phyloP scores from a whole-genome alignment of 257 asterid species.

The Euphrasia confusa region DNA sequence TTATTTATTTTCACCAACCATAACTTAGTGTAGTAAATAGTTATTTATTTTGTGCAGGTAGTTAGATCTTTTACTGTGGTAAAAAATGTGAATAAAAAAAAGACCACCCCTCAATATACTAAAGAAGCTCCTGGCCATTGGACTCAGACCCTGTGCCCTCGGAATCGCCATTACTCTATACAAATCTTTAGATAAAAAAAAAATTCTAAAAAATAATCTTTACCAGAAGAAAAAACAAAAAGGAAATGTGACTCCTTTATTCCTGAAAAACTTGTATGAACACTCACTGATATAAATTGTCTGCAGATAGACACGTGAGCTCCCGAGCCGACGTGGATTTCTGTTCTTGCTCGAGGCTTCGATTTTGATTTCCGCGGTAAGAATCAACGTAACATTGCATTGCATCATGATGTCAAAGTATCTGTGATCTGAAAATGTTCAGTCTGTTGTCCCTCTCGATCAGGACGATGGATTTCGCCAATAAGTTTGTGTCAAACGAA shows the following conservation, averaged over 20 bases:
- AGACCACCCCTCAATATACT: too few relatives aligned
- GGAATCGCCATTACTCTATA: slow-evolving; percentile 31
- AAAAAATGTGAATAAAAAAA: too few relatives aligned
- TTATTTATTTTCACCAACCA: too few relatives aligned
- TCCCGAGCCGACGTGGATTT: slow-evolving; percentile 4
- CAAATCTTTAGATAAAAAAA: slow-evolving; percentile 15
- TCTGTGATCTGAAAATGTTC: too few relatives aligned
- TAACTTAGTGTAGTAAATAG: too few relatives aligned
- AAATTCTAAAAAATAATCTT: slow-evolving; percentile 7
- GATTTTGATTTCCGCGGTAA: slow-evolving; percentile 12
- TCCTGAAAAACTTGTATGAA: neutral
- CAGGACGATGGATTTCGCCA: slow-evolving; percentile 39
- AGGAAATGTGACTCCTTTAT: neutral
- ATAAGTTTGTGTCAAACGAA: slow-evolving; percentile 43
- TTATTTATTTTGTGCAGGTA: too few relatives aligned
- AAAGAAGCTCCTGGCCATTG: slow-evolving; percentile 1
- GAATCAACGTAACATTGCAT: slow-evolving; percentile 7
- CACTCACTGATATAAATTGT: slow-evolving; percentile 6
- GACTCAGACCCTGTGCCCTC: slow-evolving; percentile 31
- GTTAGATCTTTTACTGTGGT: too few relatives aligned
- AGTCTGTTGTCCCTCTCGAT: neutral
- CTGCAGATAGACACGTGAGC: slow-evolving; percentile 20
- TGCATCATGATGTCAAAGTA: neutral
- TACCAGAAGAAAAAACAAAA: neutral
- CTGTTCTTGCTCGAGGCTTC: slow-evolving; percentile 16